phyloP scores from a whole-genome alignment of 345 rosid genomes.

The Lepidium didymum region DNA sequence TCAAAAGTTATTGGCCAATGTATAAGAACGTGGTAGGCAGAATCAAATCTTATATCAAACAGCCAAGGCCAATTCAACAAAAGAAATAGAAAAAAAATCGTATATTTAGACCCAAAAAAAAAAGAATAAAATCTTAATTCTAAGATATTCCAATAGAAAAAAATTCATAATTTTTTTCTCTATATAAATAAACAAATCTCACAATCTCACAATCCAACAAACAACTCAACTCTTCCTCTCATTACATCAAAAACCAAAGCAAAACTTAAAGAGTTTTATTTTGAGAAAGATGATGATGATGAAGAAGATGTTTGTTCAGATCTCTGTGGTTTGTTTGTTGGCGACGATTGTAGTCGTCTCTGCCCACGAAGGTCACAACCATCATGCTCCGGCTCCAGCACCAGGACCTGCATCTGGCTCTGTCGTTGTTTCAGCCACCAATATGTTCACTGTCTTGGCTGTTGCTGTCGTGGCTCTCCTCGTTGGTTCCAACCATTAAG shows the following conservation, averaged over 20 bases:
- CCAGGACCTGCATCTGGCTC: slow-evolving; percentile 14
- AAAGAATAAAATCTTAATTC: background rate
- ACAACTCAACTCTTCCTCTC: slow-evolving; percentile 10
- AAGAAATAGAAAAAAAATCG: slow-evolving; percentile 5
- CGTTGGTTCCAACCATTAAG: slow-evolving; percentile 24
- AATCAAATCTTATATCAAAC: slow-evolving; percentile 9
- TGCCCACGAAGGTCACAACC: slow-evolving; percentile 21
- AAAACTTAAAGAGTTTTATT: background rate
- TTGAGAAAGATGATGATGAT: background rate
- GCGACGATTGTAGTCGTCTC: slow-evolving; percentile 23
- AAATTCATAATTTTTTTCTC: background rate
- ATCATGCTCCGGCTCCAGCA: slow-evolving; percentile 16
- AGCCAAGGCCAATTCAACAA: slow-evolving; percentile 17
- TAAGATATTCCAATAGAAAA: background rate
- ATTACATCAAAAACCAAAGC: slow-evolving; percentile 9
- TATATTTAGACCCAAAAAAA: background rate
- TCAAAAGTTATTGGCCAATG: background rate
- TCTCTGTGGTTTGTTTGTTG: slow-evolving; percentile 19
- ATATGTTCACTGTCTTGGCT: slow-evolving; percentile 23
- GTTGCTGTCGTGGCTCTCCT: slow-evolving; percentile 24
- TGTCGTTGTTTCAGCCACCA: slow-evolving; percentile 19
- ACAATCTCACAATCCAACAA: background rate
- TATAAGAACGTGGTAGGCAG: slow-evolving; percentile 9
- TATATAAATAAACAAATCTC: slow-evolving; percentile 8
- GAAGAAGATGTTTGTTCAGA: slow-evolving; percentile 31